Conservation (phyloP, 495 filamentous ascomycete genomes). For the Penicillium bovifimosum region DNA sequence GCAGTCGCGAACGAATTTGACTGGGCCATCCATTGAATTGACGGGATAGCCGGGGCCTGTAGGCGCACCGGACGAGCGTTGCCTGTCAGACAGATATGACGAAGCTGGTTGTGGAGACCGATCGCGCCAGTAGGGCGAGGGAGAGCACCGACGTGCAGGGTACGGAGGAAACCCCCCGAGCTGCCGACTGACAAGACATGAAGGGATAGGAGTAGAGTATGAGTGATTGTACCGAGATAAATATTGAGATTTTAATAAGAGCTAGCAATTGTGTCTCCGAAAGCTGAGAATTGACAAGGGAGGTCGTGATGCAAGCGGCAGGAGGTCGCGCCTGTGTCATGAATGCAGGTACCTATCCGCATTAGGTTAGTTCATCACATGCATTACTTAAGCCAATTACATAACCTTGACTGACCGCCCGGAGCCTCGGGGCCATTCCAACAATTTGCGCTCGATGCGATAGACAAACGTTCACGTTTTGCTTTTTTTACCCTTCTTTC, state of each 20-base stretch:
- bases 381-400: constrained; percentile 1
- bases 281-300: constrained; percentile 7
- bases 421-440: neutral
- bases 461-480: constrained; percentile 1
- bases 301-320: constrained; percentile 28
- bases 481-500: neutral
- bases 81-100: constrained; percentile 21
- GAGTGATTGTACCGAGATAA: neutral
- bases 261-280: constrained; percentile 6
- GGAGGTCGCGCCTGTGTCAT: constrained; percentile 24
- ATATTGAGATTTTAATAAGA: neutral
- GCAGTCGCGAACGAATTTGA: constrained; percentile 24
- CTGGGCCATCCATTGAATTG: constrained; percentile 13
- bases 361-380: constrained; percentile 16
- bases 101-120: constrained; percentile 25
- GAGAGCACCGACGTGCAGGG: constrained; percentile 23
- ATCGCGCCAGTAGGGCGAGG: constrained; percentile 25
- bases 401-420: too few species aligned
- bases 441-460: neutral
- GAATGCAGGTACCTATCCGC: constrained; percentile 13
- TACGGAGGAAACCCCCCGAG: constrained; percentile 26
- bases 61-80: constrained; percentile 9
- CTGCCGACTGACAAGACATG: constrained; percentile 32
- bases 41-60: constrained; percentile 4
- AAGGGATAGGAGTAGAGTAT: neutral